Evolutionary conservation across 352 stramenopile species (phyloP), one percentile per base, ranked within the genome.

Genomic region (Saprolegnia parasitica): DNA sequence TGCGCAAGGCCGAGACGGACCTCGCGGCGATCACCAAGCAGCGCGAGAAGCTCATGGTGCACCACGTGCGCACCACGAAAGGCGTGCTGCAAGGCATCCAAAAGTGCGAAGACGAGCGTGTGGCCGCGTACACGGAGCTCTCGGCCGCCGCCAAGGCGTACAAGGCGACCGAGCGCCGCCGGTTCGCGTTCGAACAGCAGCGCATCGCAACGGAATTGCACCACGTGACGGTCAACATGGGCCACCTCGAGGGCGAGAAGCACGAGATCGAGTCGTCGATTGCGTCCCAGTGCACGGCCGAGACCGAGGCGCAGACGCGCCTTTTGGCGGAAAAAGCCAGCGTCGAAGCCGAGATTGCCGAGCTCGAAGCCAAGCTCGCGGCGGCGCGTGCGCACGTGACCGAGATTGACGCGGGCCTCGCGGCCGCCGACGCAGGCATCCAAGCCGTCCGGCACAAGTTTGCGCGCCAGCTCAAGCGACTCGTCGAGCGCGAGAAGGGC

Each of bases 41-140:
- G 8, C 89, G 90, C 67, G 86, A 93, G 56, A 89, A 89, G 58
- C 77, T 82, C 5, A 91, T 95, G 56, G 78, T 81, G 0, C 89
- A 90, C 39, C 84, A 95, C 47, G 63, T 95, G 50, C 80, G 79
- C 45, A 91, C 80, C 50, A 90, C 86, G 5, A 81, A 86, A 5
- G 82, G 81, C 5, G 89, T 82, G 20, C 62, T 92, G 35, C 81
- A 83, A 26, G 83, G 89, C 35, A 74, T 95, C 1, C 79, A 91
- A 54, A 91, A 90, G 58, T 91, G 92, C 57, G 77, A 80, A 20
- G 81, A 90, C 24, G 86, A 91, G 56, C 83, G 92, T 60, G 78
- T 88, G 49, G 68, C 71, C 0, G 82, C 88, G 56, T 77, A 81
- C 5, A 74, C 71, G 29, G 71, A 72, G 10, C 67, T 89, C 15